Base-by-base conservation (phyloP, 441 rosid species). In the Geranium incanum region DNA sequence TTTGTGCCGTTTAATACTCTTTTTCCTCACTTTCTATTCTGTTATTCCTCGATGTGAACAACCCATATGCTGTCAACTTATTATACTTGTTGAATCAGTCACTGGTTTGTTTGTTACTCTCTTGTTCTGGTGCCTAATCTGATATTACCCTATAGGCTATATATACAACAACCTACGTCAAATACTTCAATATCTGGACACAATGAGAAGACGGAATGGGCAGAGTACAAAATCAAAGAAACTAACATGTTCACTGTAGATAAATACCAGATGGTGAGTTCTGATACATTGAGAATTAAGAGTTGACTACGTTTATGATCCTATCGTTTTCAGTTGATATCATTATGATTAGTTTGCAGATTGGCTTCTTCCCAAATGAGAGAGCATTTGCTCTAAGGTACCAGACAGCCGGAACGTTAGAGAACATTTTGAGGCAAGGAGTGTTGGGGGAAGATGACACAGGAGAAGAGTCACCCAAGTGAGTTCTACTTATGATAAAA, bases 401-500 rank as follows among this genome's bases (percentile, higher is more conserved):
- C 82, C 97, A 85, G 75, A 88, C 92, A 0, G 95, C 96, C 71
- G 96, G 96, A 74, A 91, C 91, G 96, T 77, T 91, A 68, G 97
- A 94, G 73, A 83, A 85, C 0, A 89, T 87, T 0, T 71, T 91
- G 77, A 88, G 98, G 80, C 90, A 88, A 80, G 97, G 98, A 6
- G 97, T 91, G 66, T 84, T 91, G 0, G 98, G 98, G 67, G 97
- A 94, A 80, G 96, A 94, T 79, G 98, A 94, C 79, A 91, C 86
- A 18, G 98, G 86, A 67, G 98, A 91, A 81, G 95, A 88, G 70
- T 89, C 86, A 70, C 98, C 97, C 55, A 89, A 86, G 98, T 87
- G 71, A 84, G 83, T 81, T 68, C 68, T 74, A 70, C 52, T 33
- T 41, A 8, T 15, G 66, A 64, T 18, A 21, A 2, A 28, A 28